Evolutionary conservation across 495 filamentous ascomycete genomes (phyloP), one percentile per base, ranked within the genome.

Genomic region (Cenococcum geophilum): DNA sequence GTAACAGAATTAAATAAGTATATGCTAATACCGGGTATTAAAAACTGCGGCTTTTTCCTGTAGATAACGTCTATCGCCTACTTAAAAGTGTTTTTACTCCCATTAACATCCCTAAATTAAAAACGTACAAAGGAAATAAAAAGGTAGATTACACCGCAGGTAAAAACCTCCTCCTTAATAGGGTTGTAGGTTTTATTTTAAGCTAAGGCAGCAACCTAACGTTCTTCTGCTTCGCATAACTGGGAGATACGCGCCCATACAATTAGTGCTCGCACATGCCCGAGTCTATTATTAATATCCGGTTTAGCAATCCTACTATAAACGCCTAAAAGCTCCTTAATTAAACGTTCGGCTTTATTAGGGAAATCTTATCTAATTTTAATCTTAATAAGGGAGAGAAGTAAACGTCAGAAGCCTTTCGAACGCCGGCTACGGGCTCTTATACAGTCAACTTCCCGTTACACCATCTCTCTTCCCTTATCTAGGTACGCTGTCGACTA

Each of bases 1-100:
- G n/a, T n/a, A n/a, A n/a, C n/a, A n/a, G n/a, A n/a, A n/a, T 49
- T 18, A 49, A 49, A 49, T 22, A 49, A 49, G 20, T 9, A 49
- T 22, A 18, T 49, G 18, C 45, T 18, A 49, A 18, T 18, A 8
- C 45, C 45, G 20, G 45, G 45, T 49, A 49, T 49, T 18, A 49
- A 49, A 49, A n/a, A 49, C 45, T 49, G 45, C 18, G 14, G 45
- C 9, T 8, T 8, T 49, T 49, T 49, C 20, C 9, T n/a, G 45
- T 18, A 18, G 20, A 8, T 10, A 49, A 49, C 20, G 6, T 18
- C 45, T 18, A 6, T 18, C 20, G 45, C 45, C 6, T 49, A 49
- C 9, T 49, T 18, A 18, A 49, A 49, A 8, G 45, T 18, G 20
- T 8, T 18, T 49, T 49, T 49, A 18, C 8, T 18, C 45, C 45